A percentile compares a stretch with the other conserved stretches of the same genome.
Evolutionary conservation across 1,284 basidiomycete species (phyloP).

Genomic region (Rhodotorula sp.): DNA sequence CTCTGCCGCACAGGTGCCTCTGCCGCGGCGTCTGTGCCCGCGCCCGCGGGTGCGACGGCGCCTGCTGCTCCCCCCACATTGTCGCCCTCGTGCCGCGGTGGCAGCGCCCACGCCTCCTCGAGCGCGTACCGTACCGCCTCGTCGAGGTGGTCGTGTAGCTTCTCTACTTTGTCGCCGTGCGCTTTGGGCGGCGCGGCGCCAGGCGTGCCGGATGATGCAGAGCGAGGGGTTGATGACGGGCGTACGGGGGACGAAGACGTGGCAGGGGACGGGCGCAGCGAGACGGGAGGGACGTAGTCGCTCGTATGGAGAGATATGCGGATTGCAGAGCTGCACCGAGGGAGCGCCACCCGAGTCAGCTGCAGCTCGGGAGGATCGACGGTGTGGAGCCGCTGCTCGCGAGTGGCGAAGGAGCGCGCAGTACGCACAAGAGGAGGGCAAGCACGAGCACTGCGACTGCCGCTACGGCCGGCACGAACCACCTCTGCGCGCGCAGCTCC

Average conservation of each 20-base stretch:
- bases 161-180: neutral
- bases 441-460: neutral
- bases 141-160: conserved; percentile 11
- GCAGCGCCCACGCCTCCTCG: conserved; percentile 28
- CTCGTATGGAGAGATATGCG: conserved; percentile 18
- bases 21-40: neutral
- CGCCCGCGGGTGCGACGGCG: neutral
- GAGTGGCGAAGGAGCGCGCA: too few species aligned
- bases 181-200: neutral
- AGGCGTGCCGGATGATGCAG: neutral
- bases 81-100: conserved; percentile 3
- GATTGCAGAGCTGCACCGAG: conserved; percentile 20
- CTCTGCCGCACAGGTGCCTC: neutral
- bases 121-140: conserved; percentile 26
- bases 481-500: neutral
- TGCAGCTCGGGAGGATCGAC: too few species aligned
- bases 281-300: neutral
- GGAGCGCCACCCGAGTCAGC: neutral
- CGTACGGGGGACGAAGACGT: neutral
- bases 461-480: neutral
- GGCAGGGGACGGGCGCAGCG: neutral
- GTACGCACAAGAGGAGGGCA: conserved; percentile 26
- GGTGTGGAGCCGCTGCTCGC: too few species aligned
- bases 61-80: neutral
- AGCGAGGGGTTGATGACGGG: neutral